Base-by-base conservation (phyloP, 805 yeast genomes). In the Starmerella apicola region DNA sequence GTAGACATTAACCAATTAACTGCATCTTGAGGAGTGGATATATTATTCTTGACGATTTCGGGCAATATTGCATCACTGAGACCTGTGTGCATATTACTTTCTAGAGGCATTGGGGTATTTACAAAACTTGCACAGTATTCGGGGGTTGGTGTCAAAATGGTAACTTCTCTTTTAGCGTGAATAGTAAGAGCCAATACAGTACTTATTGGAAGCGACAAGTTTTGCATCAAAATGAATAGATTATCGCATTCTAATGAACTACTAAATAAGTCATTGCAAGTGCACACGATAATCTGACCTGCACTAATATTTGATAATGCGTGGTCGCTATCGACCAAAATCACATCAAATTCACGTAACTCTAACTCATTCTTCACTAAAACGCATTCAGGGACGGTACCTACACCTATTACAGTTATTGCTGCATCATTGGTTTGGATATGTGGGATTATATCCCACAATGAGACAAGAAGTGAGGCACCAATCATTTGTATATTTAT, bases 1-100 rank as follows among this genome's bases (percentile, higher is more conserved):
- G 94, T 71, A 55, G 72, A 82, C 0, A 95, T 81, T 25, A 91
- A 54, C 93, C 94, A 84, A 52, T 88, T 95, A 43, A 91, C 72
- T 51, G 94, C 82, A 49, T 81, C 91, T 51, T 86, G 95, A 53
- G 81, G 74, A 6, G 72, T 66, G 34, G 65, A 68, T 42, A 88
- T 70, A 12, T 76, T 65, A 2, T 72, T 65, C 5, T 76, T 70
- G 27, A 81, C 71, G n/a, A 85, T 76, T 50, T 83, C 97, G 33
- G 74, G 71, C 31, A 81, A 57, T 26, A 88, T 68, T 0, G 72
- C 66, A 55, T 91, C 96, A 43, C 72, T 77, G 12, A 85, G 48
- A 39, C 62, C 60, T 15, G 64, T 59, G 41, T 70, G 70, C 47
- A 85, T 54, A 50, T 68, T 72, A 59, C 95, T 83, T 57, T 93